Conservation (phyloP, 2,329 filamentous ascomycete genomes). For the Sclerotinia spermophila region DNA sequence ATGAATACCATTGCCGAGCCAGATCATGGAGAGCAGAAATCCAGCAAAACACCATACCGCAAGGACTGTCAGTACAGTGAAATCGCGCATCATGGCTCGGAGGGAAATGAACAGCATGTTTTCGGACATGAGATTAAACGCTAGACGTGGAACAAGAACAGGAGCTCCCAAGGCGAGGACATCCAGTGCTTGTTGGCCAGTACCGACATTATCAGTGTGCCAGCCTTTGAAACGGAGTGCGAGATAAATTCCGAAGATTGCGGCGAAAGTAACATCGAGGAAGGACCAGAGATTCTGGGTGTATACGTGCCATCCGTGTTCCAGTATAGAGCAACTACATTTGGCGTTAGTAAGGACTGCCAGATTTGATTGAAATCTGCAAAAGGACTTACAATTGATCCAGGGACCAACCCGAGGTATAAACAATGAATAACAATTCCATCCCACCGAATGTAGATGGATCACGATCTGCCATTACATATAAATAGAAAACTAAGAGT, state of each 20-base stretch:
- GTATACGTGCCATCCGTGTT: conserved; percentile 77
- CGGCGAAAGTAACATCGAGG: conserved; percentile 73
- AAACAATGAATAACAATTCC: conserved; percentile 68
- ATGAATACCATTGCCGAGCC: conserved; percentile 66
- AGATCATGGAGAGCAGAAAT: conserved; percentile 74
- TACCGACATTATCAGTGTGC: conserved; percentile 45
- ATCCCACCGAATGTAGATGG: conserved; percentile 51
- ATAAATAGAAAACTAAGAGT: conserved; percentile 64
- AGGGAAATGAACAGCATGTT: conserved; percentile 81
- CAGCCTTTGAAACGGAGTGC: conserved; percentile 64
- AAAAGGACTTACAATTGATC: conserved; percentile 47
- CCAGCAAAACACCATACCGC: conserved; percentile 81
- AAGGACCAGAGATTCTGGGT: conserved; percentile 89
- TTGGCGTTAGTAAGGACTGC: background rate
- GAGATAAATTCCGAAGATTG: conserved; percentile 68
- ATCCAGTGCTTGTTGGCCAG: conserved; percentile 67
- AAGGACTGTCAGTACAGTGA: conserved; percentile 70
- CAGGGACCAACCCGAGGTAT: conserved; percentile 65
- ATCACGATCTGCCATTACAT: conserved; percentile 67
- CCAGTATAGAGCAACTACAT: conserved; percentile 57
- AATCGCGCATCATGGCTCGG: conserved; percentile 81
- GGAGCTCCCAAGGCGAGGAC: conserved; percentile 77
- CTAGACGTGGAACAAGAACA: conserved; percentile 71
- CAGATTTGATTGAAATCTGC: conserved; percentile 43
- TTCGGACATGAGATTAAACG: conserved; percentile 78